Evolutionary conservation across 768 basidiomycete genomes (phyloP), one percentile per base, ranked within the genome.

Genomic region (Lactarius evosmus): DNA sequence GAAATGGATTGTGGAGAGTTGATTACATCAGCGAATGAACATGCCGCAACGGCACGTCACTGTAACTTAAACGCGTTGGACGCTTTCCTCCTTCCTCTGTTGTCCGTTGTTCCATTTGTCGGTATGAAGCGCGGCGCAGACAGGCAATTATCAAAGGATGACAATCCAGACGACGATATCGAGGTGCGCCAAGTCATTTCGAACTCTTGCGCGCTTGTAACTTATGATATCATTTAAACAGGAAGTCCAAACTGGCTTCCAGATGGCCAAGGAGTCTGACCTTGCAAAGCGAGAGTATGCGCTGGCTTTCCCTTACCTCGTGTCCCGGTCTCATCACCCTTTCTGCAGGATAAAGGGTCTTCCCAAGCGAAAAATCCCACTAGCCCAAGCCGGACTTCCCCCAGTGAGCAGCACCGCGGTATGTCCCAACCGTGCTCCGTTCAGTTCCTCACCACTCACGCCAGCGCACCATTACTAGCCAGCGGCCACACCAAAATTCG

Each of bases 91-190:
- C 34, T 57, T 52, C 3, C 36, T 55, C 16, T 53, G 9, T 36
- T 30, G 33, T 55, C 41, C 53, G 30, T 29, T 53, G 33, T 44
- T 29, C 41, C 19, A 32, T 61, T 55, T 57, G 49, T 64, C 72
- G 12, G 19, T 1, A 87, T 91, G 87, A 92, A 92, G 75, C 83
- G 90, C 72, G 82, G 79, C 60, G 90, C 90, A 72, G 90, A 91
- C 57, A 82, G 75, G 65, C 87, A 93, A 69, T 71, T 93, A 36
- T 78, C 80, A 12, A 89, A 84, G 69, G 86, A 86, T 63, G 78
- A 75, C 30, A 78, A 79, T 52, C 77, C 76, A 19, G 75, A 74
- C 19, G 77, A 78, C 5, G 74, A 74, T 12, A 70, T 74, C n/a
- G 69, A 76, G 72, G 74, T 76, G 17, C 30, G 70, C 55, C 0